phyloP scores from a whole-genome alignment of 176 grass and related monocot genomes.

The Hsuehochloa calcarea region DNA sequence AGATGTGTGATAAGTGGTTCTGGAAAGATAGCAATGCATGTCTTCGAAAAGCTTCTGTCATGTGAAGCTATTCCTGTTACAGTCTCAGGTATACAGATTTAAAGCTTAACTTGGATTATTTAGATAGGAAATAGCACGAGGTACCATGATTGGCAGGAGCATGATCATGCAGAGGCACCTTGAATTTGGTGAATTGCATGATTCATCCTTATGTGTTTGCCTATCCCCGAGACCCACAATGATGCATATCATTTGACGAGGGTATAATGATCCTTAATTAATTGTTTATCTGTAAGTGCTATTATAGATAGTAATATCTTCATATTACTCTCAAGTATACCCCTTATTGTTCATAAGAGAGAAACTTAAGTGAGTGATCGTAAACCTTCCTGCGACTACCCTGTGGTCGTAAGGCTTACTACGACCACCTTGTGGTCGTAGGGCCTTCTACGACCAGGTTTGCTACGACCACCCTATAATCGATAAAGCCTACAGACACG shows the following conservation, averaged over 20 bases:
- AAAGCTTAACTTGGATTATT: constrained; percentile 13
- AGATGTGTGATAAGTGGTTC: constrained; percentile 95
- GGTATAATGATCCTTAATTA: too few species aligned
- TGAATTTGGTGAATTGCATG: not conserved
- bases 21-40: constrained; percentile 99
- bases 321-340: too few species aligned
- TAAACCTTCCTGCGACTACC: too few species aligned
- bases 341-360: too few species aligned
- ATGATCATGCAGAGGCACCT: not conserved
- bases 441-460: too few species aligned
- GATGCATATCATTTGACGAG: constrained; percentile 9
- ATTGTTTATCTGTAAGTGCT: too few species aligned
- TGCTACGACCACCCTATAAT: too few species aligned
- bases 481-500: too few species aligned
- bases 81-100: constrained; percentile 68
- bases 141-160: not conserved
- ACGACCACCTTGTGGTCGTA: too few species aligned
- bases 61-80: constrained; percentile 96
- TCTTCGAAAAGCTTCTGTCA: constrained; percentile 92
- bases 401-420: too few species aligned
- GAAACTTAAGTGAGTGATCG: too few species aligned
- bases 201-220: not conserved
- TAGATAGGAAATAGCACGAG: constrained; percentile 22
- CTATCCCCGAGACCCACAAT: not conserved
- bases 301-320: too few species aligned